These are phyloP conservation scores for Coemansia aciculifera DNA, from an alignment of 192 early-diverging fungal genomes.

Conservation along the genomic window DNA sequence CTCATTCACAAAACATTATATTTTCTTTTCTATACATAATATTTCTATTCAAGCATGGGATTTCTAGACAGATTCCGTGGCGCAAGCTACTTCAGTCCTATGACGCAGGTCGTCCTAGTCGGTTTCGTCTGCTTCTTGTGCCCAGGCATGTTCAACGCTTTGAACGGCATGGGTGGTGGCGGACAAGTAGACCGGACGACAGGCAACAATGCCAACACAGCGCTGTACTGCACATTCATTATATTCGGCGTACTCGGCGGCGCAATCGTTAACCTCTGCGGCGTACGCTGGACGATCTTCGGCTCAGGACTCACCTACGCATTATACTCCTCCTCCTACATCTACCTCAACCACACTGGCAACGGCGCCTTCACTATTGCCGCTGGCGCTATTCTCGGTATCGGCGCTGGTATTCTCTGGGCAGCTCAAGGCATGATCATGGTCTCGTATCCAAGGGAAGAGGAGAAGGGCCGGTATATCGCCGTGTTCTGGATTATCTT, in stretches of 20 bases:
- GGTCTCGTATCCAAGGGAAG: slow-evolving; percentile 77
- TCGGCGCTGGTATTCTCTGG: slow-evolving; percentile 74
- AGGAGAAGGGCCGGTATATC: slow-evolving; percentile 76
- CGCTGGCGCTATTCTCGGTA: slow-evolving; percentile 75
- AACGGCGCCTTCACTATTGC: slow-evolving; percentile 64
- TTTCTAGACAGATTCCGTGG: slow-evolving; percentile 8
- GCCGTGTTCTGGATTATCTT: slow-evolving; percentile 85
- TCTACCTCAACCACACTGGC: slow-evolving; percentile 61
- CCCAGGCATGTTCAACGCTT: slow-evolving; percentile 74
- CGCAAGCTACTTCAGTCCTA: slow-evolving; percentile 53
- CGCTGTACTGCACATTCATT: slow-evolving; percentile 73
- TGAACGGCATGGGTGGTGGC: slow-evolving; percentile 64
- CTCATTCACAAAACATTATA: too few species aligned
- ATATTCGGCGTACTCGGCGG: slow-evolving; percentile 73
- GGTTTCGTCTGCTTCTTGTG: slow-evolving; percentile 73
- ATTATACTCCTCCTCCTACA: slow-evolving; percentile 70
- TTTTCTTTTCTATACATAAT: not conserved
- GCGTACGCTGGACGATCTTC: slow-evolving; percentile 64
- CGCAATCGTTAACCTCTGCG: slow-evolving; percentile 73
- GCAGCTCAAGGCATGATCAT: slow-evolving; percentile 77
- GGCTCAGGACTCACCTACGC: slow-evolving; percentile 66
- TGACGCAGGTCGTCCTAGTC: slow-evolving; percentile 67
- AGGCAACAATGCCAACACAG: slow-evolving; percentile 69
- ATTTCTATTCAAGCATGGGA: slow-evolving; percentile 9
- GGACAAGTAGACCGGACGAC: slow-evolving; percentile 60